Evolutionary conservation across 768 basidiomycete genomes (phyloP), one percentile per base, ranked within the genome.

Genomic region (Collybiopsis luxurians): DNA sequence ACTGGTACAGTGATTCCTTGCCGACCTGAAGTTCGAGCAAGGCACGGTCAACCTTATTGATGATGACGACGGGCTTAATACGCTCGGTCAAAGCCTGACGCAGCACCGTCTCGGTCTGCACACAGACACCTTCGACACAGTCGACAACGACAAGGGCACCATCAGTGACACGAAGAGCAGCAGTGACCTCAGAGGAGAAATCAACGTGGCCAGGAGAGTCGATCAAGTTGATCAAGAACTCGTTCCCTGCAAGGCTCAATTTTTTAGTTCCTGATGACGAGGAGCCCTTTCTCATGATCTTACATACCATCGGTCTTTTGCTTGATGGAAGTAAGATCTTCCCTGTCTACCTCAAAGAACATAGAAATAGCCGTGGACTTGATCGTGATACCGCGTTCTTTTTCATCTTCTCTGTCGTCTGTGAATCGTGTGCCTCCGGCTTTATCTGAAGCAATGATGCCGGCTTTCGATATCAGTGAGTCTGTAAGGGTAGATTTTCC

Each of bases 31-130:
- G 87, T 76, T 99, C 97, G 67, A 99, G 92, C 51, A 99, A 86
- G 58, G 97, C 97, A 69, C 97, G 96, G 77, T 99, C 97, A 68
- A 99, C 95, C 82, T 99, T 99, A 87, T 99, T 99, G 79, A 99
- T 97, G 78, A 98, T 86, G 67, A 98, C 87, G 68, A 99, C 97
- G 63, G 97, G 97, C 80, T 97, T 98, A 81, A 99, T 98, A 74
- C 97, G 95, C 80, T 99, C 97, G 40, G 87, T 85, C 43, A 99
- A 84, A 55, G 97, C 92, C 71, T 99, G 97, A 64, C 97, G 94
- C 57, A 99, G 85, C 56, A 99, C 97, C 13, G 97, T 99, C 80
- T 98, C 97, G 69, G 97, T 99, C 78, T 99, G 97, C 40, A 98
- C 97, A 74, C 96, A 99, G 69, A 98, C 97, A 79, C 97, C 97